Evolutionary conservation across 2,329 filamentous ascomycete genomes (phyloP).

Genomic region (Aspergillus quadricinctus): DNA sequence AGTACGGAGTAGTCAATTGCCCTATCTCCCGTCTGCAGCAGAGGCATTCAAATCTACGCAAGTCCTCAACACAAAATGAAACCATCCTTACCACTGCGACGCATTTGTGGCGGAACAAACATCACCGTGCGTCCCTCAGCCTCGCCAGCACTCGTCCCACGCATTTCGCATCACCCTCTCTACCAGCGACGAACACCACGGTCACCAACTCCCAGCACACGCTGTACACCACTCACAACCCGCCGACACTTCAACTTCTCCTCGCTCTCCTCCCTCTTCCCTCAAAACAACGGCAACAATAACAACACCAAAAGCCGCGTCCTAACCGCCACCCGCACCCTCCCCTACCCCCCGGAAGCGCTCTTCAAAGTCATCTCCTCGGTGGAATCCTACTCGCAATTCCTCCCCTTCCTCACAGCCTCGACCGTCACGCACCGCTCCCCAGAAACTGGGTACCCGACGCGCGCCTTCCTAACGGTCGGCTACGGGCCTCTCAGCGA

Average conservation of each 20-base stretch:
- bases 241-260: constrained; percentile 24
- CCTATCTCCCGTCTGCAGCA: neutral
- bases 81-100: neutral
- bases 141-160: neutral
- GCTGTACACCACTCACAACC: constrained; percentile 5
- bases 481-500: constrained; percentile 84
- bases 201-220: constrained; percentile 2
- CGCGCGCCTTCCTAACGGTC: constrained; percentile 71
- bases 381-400: constrained; percentile 74
- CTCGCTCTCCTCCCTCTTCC: constrained; percentile 26
- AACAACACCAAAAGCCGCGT: constrained; percentile 51
- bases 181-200: constrained; percentile 10
- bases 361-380: constrained; percentile 88
- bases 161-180: neutral
- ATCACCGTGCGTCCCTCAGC: neutral
- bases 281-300: constrained; percentile 17
- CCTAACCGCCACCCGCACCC: constrained; percentile 67
- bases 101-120: neutral
- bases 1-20: neutral
- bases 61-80: constrained; percentile 1
- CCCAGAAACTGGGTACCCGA: constrained; percentile 50
- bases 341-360: constrained; percentile 65
- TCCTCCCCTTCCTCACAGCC: constrained; percentile 85
- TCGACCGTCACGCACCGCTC: constrained; percentile 76
- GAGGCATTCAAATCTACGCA: neutral